Evolutionary conservation across 164 flowering plant species (phyloP).

Genomic region (Kalanchoe fedtschenkoi): DNA sequence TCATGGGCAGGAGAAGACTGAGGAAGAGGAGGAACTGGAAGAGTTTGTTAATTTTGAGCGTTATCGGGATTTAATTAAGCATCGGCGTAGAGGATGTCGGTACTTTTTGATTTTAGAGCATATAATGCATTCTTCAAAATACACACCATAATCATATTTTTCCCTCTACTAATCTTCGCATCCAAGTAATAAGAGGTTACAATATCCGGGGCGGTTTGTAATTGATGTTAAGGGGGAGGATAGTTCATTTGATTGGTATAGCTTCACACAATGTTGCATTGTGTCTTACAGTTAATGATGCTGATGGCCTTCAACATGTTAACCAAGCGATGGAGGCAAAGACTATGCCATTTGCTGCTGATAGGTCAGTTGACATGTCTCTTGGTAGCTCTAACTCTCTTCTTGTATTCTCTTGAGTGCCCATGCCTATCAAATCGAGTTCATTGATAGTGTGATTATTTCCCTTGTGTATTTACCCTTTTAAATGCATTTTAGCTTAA

Average conservation of each 20-base stretch:
- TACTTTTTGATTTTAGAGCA: conserved; percentile 53
- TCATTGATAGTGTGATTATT: neutral
- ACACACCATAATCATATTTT: neutral
- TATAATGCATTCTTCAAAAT: conserved; percentile 10
- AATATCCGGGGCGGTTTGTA: conserved; percentile 8
- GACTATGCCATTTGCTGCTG: conserved; percentile 37
- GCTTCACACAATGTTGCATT: conserved; percentile 21
- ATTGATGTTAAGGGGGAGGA: neutral
- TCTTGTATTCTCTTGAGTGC: neutral
- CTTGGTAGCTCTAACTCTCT: neutral
- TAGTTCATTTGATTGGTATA: conserved; percentile 8
- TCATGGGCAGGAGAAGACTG: conserved; percentile 56
- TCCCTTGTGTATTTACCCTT: neutral
- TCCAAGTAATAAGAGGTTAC: conserved; percentile 2
- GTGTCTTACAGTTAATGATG: conserved; percentile 72
- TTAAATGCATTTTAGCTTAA: neutral
- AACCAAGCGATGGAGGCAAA: conserved; percentile 78
- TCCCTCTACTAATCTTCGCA: conserved; percentile 5
- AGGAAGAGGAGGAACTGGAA: conserved; percentile 93
- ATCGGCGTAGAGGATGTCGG: conserved; percentile 99
- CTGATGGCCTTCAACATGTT: conserved; percentile 85
- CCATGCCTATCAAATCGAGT: neutral
- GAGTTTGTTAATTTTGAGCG: conserved; percentile 99
- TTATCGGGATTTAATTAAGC: conserved; percentile 99
- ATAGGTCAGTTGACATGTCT: conserved; percentile 50